Evolutionary conservation across 192 early-diverging fungal genomes (phyloP).

Genomic region (Coemansia sp.): DNA sequence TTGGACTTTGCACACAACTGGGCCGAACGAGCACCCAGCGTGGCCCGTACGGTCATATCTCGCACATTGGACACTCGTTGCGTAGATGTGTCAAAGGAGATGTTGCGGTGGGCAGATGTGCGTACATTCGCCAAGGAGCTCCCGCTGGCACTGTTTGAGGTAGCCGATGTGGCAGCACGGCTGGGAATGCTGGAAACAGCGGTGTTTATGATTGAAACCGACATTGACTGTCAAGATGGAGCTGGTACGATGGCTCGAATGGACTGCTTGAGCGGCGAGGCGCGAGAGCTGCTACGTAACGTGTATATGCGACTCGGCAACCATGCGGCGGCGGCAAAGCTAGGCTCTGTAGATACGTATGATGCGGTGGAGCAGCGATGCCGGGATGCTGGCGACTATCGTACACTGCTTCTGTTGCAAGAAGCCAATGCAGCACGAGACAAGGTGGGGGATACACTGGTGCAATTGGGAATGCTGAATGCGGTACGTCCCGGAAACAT

Average conservation of each 20-base stretch:
- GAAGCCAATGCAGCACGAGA: constrained; percentile 19
- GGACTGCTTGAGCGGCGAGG: constrained; percentile 23
- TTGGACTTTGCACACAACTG: constrained; percentile 52
- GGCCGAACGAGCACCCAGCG: constrained; percentile 25
- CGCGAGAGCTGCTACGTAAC: constrained; percentile 24
- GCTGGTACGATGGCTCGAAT: constrained; percentile 17
- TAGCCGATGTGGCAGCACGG: constrained; percentile 36
- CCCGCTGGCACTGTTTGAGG: constrained; percentile 45
- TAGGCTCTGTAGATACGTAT: constrained; percentile 21
- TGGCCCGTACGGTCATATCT: constrained; percentile 27
- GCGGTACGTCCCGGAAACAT: constrained; percentile 16
- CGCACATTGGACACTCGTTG: constrained; percentile 29
- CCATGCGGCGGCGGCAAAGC: constrained; percentile 35
- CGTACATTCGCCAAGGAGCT: constrained; percentile 36
- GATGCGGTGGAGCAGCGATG: constrained; percentile 36
- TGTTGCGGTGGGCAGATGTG: constrained; percentile 27
- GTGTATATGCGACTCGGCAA: constrained; percentile 40
- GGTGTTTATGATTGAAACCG: constrained; percentile 47
- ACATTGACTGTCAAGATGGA: constrained; percentile 33
- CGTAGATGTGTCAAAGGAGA: constrained; percentile 4
- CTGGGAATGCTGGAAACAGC: constrained; percentile 38
- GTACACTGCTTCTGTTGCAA: constrained; percentile 43
- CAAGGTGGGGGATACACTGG: constrained; percentile 39
- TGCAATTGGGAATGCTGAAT: constrained; percentile 39
- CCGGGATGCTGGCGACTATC: constrained; percentile 40